Percentiles rank a stretch among this genome's conserved stretches.
Evolutionary conservation across 129 eudicot species (phyloP).

Genomic region (Kitagawia praeruptora): DNA sequence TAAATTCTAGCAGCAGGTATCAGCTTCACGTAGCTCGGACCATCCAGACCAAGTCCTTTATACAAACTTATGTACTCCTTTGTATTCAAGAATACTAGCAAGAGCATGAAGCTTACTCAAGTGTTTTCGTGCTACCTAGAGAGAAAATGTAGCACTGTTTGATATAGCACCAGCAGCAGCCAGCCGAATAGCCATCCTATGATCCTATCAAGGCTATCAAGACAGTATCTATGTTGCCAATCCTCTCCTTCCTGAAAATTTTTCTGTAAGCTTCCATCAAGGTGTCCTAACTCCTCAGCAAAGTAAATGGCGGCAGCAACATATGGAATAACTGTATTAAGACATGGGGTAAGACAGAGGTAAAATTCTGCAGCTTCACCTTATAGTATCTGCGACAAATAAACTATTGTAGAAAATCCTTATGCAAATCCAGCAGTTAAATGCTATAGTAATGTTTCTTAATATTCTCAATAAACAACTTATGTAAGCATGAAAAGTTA

Average conservation of each 20-base stretch:
- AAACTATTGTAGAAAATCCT: too few relatives aligned
- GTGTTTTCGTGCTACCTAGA: constrained; percentile 87
- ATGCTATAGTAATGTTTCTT: too few relatives aligned
- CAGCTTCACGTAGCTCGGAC: constrained; percentile 65
- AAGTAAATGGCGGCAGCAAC: too few relatives aligned
- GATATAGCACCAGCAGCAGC: constrained; percentile 48
- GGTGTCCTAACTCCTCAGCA: constrained; percentile 8
- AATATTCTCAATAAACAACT: too few relatives aligned
- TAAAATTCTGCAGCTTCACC: too few relatives aligned
- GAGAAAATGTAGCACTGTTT: constrained; percentile 77
- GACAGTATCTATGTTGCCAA: constrained; percentile 65
- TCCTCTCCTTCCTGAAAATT: constrained; percentile 41
- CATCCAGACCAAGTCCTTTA: constrained; percentile 45
- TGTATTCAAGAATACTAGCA: constrained; percentile 48
- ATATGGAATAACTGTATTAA: too few relatives aligned
- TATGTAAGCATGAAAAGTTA: too few relatives aligned
- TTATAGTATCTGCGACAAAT: too few relatives aligned
- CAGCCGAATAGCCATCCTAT: too few relatives aligned
- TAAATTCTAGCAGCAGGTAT: constrained; percentile 58
- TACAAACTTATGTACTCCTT: constrained; percentile 66
- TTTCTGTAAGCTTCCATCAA: constrained; percentile 49
- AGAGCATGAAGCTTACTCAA: constrained; percentile 67
- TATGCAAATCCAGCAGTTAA: too few relatives aligned
- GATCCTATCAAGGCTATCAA: constrained; percentile 7
- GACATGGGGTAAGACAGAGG: too few relatives aligned